Percentiles rank a stretch among this genome's conserved stretches.
Evolutionary conservation across 169 alveolate genomes (phyloP).

Genomic region (Eimeria necatrix): DNA sequence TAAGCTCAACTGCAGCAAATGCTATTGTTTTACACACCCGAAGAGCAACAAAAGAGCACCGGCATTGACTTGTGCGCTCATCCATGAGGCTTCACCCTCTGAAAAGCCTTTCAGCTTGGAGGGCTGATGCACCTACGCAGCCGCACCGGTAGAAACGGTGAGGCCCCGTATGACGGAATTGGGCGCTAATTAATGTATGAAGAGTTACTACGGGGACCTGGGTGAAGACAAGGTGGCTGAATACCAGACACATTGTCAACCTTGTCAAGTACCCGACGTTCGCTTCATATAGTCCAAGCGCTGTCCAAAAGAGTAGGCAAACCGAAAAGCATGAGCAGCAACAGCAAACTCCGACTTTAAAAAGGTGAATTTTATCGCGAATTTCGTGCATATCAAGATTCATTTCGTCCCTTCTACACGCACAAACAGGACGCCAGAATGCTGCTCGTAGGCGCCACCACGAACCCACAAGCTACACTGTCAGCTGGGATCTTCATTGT

Average conservation of each 20-base stretch:
- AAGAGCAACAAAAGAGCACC: background rate
- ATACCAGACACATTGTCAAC: conserved; percentile 51
- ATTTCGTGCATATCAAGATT: no score
- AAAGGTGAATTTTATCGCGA: no score
- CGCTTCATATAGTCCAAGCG: background rate
- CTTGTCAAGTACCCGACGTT: conserved; percentile 65
- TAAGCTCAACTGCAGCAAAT: background rate
- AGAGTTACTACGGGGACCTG: conserved; percentile 62
- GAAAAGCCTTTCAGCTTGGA: background rate
- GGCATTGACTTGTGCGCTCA: background rate
- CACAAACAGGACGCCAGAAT: no score
- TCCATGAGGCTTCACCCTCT: no score
- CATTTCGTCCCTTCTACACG: no score
- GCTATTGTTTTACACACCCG: background rate
- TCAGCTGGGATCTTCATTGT: no score
- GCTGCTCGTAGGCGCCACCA: no score
- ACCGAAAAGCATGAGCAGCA: background rate
- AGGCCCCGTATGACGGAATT: background rate
- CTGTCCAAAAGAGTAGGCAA: background rate
- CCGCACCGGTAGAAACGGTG: background rate
- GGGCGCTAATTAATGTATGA: background rate
- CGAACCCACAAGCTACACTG: no score
- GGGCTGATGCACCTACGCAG: background rate
- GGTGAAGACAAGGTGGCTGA: conserved; percentile 44
- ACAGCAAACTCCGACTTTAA: no score